A percentile compares a stretch with the other conserved stretches of the same genome.
Conservation (phyloP, 768 basidiomycete species). For the Trametes sanguinea region DNA sequence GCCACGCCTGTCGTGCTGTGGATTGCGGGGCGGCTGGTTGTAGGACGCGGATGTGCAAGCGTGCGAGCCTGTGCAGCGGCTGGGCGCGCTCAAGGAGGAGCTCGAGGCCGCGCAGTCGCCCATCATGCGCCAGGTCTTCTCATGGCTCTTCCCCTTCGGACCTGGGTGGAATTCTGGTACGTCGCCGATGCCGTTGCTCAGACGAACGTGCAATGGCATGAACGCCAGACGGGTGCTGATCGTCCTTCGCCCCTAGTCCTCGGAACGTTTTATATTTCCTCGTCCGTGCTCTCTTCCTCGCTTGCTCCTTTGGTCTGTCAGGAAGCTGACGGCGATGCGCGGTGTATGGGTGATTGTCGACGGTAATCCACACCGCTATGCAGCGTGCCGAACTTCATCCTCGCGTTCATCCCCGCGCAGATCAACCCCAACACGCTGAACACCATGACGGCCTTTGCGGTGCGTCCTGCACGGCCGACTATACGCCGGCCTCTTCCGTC, state of each 20-base stretch:
- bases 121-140: slow-evolving; percentile 77
- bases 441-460: slow-evolving; percentile 93
- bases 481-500: not conserved
- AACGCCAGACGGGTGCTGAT: slow-evolving; percentile 1
- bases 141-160: slow-evolving; percentile 84
- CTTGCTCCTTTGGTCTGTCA: slow-evolving; percentile 15
- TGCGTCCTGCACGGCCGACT: slow-evolving; percentile 31
- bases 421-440: slow-evolving; percentile 85
- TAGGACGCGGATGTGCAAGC: slow-evolving; percentile 48
- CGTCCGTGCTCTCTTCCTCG: slow-evolving; percentile 54
- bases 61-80: slow-evolving; percentile 44
- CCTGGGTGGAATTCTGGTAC: slow-evolving; percentile 83
- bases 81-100: slow-evolving; percentile 60
- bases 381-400: slow-evolving; percentile 92
- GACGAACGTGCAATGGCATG: slow-evolving; percentile 18
- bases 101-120: slow-evolving; percentile 69
- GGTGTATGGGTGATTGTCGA: slow-evolving; percentile 19
- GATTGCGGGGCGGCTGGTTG: not conserved
- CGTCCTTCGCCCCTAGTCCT: slow-evolving; percentile 49
- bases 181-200: slow-evolving; percentile 17
- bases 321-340: slow-evolving; percentile 17
- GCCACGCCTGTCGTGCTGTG: not conserved
- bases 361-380: slow-evolving; percentile 18
- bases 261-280: slow-evolving; percentile 95
- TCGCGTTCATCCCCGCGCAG: slow-evolving; percentile 89